phyloP scores from a whole-genome alignment of 805 yeast species.

The Danielozyma ontarioensis region DNA sequence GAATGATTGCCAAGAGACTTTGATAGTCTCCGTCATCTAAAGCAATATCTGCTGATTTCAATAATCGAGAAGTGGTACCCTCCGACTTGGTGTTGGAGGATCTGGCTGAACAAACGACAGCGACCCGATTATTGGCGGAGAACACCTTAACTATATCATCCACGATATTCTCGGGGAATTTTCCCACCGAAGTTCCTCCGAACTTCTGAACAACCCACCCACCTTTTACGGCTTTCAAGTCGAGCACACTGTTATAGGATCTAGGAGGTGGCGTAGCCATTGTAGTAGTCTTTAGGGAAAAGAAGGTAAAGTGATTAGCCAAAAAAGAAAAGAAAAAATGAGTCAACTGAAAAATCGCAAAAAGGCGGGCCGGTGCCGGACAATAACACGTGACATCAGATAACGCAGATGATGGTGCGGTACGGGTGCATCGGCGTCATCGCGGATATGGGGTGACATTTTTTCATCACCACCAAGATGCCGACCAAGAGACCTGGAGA shows the following conservation, averaged over 20 bases:
- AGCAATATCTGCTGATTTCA: conserved; percentile 80
- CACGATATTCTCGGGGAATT: conserved; percentile 81
- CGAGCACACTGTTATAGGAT: conserved; percentile 39
- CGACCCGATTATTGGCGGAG: conserved; percentile 59
- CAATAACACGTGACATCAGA: too few relatives aligned
- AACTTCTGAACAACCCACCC: conserved; percentile 73
- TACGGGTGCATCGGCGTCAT: too few relatives aligned
- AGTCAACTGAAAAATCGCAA: neutral
- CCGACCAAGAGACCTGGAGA: too few relatives aligned
- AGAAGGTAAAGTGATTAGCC: too few relatives aligned
- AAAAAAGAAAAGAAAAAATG: neutral
- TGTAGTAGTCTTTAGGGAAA: too few relatives aligned
- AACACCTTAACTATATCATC: conserved; percentile 75
- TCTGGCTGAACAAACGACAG: conserved; percentile 94
- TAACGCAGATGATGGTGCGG: too few relatives aligned
- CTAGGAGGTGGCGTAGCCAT: conserved; percentile 16
- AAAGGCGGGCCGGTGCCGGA: too few relatives aligned
- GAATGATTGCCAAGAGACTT: conserved; percentile 57
- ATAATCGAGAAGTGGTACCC: conserved; percentile 88
- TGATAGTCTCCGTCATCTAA: conserved; percentile 55
- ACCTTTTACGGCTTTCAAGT: conserved; percentile 19
- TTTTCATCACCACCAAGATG: too few relatives aligned
- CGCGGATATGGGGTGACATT: too few relatives aligned
- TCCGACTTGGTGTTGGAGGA: conserved; percentile 87
- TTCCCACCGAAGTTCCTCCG: conserved; percentile 97